A percentile compares a stretch with the other conserved stretches of the same genome.
Evolutionary conservation across 2,329 filamentous ascomycete genomes (phyloP).

Genomic region (Claviceps monticola): DNA sequence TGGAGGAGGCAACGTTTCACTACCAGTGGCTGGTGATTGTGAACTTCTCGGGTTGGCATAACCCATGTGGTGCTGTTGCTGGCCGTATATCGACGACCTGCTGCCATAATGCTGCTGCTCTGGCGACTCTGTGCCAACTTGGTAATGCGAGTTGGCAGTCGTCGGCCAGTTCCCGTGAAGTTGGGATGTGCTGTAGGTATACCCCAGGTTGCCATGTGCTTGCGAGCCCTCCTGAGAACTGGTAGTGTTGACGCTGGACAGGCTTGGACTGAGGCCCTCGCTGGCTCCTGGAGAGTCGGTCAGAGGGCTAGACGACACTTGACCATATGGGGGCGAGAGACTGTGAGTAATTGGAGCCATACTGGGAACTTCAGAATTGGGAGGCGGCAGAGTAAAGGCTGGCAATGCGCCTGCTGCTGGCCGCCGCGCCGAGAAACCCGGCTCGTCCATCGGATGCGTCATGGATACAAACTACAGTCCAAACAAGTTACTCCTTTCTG

Average conservation of each 20-base stretch:
- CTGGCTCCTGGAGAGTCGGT: slow-evolving; percentile 32
- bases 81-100: slow-evolving; percentile 27
- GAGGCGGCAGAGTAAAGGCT: slow-evolving; percentile 23
- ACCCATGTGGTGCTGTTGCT: slow-evolving; percentile 37
- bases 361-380: slow-evolving; percentile 23
- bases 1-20: slow-evolving; percentile 50
- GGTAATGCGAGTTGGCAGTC: slow-evolving; percentile 33
- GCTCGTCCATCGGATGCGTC: slow-evolving; percentile 14
- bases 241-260: slow-evolving; percentile 46
- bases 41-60: slow-evolving; percentile 21
- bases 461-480: background rate
- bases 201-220: slow-evolving; percentile 31
- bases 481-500: background rate
- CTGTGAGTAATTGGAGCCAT: slow-evolving; percentile 13
- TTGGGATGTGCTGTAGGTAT: slow-evolving; percentile 33
- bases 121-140: slow-evolving; percentile 33
- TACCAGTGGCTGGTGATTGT: slow-evolving; percentile 36
- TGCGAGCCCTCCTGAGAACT: slow-evolving; percentile 42
- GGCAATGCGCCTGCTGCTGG: slow-evolving; percentile 20
- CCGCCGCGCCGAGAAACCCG: slow-evolving; percentile 21
- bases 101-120: slow-evolving; percentile 15
- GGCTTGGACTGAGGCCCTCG: slow-evolving; percentile 48
- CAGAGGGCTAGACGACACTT: slow-evolving; percentile 17
- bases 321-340: slow-evolving; percentile 15
- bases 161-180: slow-evolving; percentile 47